Conservation (phyloP, 176 grass and related monocot species). For the Phyllostachys edulis region DNA sequence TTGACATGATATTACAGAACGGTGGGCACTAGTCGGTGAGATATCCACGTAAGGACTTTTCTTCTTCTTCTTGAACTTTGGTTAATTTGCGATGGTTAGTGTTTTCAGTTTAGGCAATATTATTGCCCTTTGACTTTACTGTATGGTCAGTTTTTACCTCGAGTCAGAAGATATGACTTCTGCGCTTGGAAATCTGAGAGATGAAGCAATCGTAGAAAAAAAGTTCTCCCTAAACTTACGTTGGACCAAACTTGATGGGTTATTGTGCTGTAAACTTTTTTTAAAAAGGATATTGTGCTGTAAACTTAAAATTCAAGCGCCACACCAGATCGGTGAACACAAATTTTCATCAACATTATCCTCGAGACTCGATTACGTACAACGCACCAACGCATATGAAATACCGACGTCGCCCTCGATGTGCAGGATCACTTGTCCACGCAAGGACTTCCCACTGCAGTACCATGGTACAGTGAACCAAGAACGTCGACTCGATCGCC, state of each 20-base stretch:
- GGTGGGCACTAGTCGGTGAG: neutral
- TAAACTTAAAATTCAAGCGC: neutral
- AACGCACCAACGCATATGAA: neutral
- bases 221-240: neutral
- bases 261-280: neutral
- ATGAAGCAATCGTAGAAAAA: neutral
- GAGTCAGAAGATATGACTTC: neutral
- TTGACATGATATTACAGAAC: neutral
- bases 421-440: neutral
- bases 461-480: neutral
- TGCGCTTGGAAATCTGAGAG: neutral
- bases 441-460: neutral
- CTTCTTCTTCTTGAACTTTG: no score
- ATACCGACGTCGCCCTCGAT: neutral
- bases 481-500: neutral
- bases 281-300: neutral
- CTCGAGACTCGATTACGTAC: neutral
- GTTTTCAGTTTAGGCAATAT: neutral
- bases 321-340: neutral
- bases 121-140: neutral
- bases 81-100: neutral
- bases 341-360: neutral
- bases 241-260: neutral
- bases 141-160: neutral
- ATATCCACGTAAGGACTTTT: neutral